phyloP scores from a whole-genome alignment of 805 yeast species.

The Candida chilensis region DNA sequence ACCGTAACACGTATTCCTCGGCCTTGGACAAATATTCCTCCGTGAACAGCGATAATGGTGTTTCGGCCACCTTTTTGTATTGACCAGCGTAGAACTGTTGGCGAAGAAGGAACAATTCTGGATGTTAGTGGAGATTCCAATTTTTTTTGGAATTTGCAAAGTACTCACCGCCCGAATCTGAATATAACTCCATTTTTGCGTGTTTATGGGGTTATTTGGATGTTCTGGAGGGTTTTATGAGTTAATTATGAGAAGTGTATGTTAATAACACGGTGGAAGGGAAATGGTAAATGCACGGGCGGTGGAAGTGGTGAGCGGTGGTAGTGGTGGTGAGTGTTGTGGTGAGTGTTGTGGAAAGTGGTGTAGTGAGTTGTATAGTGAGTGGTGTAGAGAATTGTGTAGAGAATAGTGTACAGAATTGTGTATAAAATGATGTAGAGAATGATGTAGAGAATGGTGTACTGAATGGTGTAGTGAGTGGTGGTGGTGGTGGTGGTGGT shows the following conservation, averaged over 20 bases:
- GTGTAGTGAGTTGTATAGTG: no score
- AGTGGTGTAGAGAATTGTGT: no score
- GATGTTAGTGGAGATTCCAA: neutral
- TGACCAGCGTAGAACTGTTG: constrained; percentile 58
- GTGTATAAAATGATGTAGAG: neutral
- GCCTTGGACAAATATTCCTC: constrained; percentile 10
- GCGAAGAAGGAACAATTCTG: constrained; percentile 44
- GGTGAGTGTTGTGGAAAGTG: no score
- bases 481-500: neutral
- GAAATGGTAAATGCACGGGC: no score
- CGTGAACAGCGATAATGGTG: constrained; percentile 26
- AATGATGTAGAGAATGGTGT: no score
- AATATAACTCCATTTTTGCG: neutral
- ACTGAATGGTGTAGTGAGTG: no score
- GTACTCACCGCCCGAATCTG: constrained; percentile 1
- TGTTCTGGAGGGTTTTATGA: no score
- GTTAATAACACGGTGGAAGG: no score
- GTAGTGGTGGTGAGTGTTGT: no score
- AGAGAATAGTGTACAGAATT: neutral
- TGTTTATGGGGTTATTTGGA: neutral
- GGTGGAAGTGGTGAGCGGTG: no score
- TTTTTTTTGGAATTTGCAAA: neutral
- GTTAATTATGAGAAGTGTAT: no score
- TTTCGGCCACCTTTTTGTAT: constrained; percentile 31
- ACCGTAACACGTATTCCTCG: constrained; percentile 19